Evolutionary conservation across 768 basidiomycete species (phyloP).

Genomic region (Kockovaella imperatae): DNA sequence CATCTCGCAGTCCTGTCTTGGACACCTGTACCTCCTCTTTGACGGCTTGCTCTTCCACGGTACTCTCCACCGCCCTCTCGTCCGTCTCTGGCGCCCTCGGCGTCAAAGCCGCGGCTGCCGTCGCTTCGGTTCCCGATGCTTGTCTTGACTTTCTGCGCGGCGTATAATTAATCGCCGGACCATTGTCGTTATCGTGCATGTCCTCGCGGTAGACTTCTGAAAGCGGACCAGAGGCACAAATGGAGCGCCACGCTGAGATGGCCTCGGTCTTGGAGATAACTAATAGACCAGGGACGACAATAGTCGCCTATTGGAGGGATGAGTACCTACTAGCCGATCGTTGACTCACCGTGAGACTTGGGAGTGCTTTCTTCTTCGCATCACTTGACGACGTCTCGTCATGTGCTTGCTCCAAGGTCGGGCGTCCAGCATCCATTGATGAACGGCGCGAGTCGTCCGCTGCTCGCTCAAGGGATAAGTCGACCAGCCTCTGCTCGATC

Average conservation of each 20-base stretch:
- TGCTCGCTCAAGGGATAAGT: constrained; percentile 18
- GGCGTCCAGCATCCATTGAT: constrained; percentile 11
- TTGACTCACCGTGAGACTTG: constrained; percentile 34
- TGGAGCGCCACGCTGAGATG: constrained; percentile 41
- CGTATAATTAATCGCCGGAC: not conserved
- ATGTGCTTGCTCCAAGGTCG: constrained; percentile 17
- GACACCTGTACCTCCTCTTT: not conserved
- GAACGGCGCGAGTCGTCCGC: not conserved
- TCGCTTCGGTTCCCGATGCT: not conserved
- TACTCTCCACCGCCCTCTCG: not conserved
- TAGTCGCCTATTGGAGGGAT: constrained; percentile 33
- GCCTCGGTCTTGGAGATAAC: constrained; percentile 45
- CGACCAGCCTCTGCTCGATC: constrained; percentile 25
- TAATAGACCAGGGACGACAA: constrained; percentile 48
- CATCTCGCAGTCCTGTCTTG: constrained; percentile 24
- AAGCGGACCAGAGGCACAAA: constrained; percentile 16
- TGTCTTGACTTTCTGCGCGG: not conserved
- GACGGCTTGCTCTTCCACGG: not conserved
- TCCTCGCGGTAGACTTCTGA: not conserved
- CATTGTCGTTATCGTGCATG: constrained; percentile 2
- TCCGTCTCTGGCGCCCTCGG: not conserved
- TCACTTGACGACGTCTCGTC: constrained; percentile 24
- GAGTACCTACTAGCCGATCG: not conserved
- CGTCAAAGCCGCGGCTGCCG: not conserved
- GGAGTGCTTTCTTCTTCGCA: constrained; percentile 28